Evolutionary conservation across 257 asterid genomes (phyloP).

Genomic region (Penstemon barbatus): DNA sequence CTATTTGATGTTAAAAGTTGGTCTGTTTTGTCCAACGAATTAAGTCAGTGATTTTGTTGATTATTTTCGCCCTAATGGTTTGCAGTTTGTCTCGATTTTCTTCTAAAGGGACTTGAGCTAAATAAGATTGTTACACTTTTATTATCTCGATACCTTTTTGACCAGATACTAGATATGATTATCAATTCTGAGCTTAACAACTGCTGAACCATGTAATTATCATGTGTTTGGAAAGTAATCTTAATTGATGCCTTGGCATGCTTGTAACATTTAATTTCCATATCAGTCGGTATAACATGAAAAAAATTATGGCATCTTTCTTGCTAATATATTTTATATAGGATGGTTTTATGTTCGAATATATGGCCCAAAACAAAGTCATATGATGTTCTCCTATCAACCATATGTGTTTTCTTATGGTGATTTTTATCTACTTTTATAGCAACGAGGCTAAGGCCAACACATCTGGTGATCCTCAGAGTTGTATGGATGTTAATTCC

Average conservation of each 20-base stretch:
- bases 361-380: too few species aligned
- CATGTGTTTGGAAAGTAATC: too few species aligned
- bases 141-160: not conserved
- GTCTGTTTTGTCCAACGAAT: too few species aligned
- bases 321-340: too few species aligned
- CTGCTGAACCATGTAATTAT: not conserved
- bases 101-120: constrained; percentile 3
- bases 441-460: constrained; percentile 33
- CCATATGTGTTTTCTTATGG: constrained; percentile 18
- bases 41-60: not conserved
- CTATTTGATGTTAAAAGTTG: too few species aligned
- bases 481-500: constrained; percentile 29
- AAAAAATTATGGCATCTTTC: too few species aligned
- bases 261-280: too few species aligned
- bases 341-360: too few species aligned
- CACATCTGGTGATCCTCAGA: constrained; percentile 5
- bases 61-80: not conserved
- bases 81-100: not conserved
- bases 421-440: constrained; percentile 18
- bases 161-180: not conserved
- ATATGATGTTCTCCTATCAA: constrained; percentile 4
- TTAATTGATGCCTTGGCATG: too few species aligned
- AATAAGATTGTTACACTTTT: not conserved
- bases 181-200: not conserved
- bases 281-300: too few species aligned